Evolutionary conservation across 2,329 filamentous ascomycete species (phyloP).

Genomic region (Colletotrichum sp.): DNA sequence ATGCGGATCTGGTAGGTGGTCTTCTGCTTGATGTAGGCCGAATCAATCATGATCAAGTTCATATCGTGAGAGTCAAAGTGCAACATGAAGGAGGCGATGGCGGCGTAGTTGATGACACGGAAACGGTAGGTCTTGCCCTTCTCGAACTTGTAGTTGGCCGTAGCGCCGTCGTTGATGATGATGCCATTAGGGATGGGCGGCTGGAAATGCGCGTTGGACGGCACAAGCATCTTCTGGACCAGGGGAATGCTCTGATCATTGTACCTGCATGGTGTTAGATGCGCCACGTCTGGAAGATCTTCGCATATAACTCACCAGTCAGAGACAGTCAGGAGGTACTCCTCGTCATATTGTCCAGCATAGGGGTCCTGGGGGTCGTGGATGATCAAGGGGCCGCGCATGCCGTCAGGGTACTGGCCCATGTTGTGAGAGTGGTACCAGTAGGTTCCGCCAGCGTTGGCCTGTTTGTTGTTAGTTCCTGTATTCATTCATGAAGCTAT

Average conservation of each 20-base stretch:
- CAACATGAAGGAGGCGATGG: slow-evolving; percentile 47
- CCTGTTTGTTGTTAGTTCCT: background rate
- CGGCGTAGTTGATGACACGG: slow-evolving; percentile 51
- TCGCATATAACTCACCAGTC: slow-evolving; percentile 32
- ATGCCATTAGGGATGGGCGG: slow-evolving; percentile 47
- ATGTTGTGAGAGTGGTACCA: slow-evolving; percentile 68
- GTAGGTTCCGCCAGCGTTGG: slow-evolving; percentile 47
- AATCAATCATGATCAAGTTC: slow-evolving; percentile 50
- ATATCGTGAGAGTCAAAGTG: slow-evolving; percentile 49
- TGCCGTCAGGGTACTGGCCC: slow-evolving; percentile 71
- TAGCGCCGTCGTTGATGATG: slow-evolving; percentile 47
- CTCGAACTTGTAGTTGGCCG: slow-evolving; percentile 39
- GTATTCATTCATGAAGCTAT: background rate
- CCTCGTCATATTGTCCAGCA: slow-evolving; percentile 58
- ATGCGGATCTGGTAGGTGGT: slow-evolving; percentile 43
- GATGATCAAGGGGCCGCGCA: slow-evolving; percentile 66
- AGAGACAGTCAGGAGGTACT: slow-evolving; percentile 53
- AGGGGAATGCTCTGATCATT: slow-evolving; percentile 42
- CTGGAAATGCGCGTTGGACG: slow-evolving; percentile 41
- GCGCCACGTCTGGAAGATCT: background rate
- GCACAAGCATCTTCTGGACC: slow-evolving; percentile 42
- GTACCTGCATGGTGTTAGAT: slow-evolving; percentile 38
- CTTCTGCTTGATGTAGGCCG: slow-evolving; percentile 41
- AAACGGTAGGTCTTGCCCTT: slow-evolving; percentile 51
- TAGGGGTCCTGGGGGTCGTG: slow-evolving; percentile 63